These are phyloP conservation scores for Exophiala sp. DNA, from an alignment of 2,329 filamentous ascomycete species.

Conservation along the genomic window DNA sequence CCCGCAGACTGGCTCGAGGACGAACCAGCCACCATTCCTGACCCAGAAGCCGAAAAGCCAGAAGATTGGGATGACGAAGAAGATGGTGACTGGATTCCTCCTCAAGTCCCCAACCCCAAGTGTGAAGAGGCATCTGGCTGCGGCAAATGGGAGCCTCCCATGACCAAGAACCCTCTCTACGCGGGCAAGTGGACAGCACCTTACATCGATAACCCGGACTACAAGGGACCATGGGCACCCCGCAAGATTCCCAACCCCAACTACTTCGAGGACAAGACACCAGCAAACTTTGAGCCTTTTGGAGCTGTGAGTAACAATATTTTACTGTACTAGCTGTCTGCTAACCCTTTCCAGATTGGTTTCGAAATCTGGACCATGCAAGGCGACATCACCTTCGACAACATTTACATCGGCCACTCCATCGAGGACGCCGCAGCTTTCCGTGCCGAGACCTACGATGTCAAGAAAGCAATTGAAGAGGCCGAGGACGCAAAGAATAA, in stretches of 20 bases:
- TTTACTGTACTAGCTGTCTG: background rate
- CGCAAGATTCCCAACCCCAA: conserved; percentile 95
- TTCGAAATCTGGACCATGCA: conserved; percentile 99
- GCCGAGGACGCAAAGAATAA: conserved; percentile 71
- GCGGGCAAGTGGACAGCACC: conserved; percentile 98
- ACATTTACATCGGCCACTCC: conserved; percentile 99
- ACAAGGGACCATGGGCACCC: conserved; percentile 94
- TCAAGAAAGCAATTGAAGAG: conserved; percentile 82
- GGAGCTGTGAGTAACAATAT: conserved; percentile 69
- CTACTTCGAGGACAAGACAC: conserved; percentile 96
- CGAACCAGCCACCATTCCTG: conserved; percentile 76
- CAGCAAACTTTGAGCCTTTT: conserved; percentile 95
- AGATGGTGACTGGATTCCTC: conserved; percentile 94
- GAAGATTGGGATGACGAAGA: conserved; percentile 99
- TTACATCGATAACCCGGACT: conserved; percentile 92
- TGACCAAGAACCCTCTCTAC: conserved; percentile 92
- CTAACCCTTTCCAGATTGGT: conserved; percentile 63
- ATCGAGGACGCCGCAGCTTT: conserved; percentile 86
- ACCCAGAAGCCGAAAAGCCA: conserved; percentile 94
- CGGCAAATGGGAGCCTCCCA: conserved; percentile 85
- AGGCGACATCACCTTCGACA: conserved; percentile 97
- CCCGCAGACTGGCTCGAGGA: conserved; percentile 95
- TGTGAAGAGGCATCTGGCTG: conserved; percentile 91
- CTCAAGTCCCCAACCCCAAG: conserved; percentile 91
- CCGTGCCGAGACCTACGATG: conserved; percentile 80